These are phyloP conservation scores for Aspergillus saccharolyticus DNA, from an alignment of 495 filamentous ascomycete species.

Conservation along the genomic window DNA sequence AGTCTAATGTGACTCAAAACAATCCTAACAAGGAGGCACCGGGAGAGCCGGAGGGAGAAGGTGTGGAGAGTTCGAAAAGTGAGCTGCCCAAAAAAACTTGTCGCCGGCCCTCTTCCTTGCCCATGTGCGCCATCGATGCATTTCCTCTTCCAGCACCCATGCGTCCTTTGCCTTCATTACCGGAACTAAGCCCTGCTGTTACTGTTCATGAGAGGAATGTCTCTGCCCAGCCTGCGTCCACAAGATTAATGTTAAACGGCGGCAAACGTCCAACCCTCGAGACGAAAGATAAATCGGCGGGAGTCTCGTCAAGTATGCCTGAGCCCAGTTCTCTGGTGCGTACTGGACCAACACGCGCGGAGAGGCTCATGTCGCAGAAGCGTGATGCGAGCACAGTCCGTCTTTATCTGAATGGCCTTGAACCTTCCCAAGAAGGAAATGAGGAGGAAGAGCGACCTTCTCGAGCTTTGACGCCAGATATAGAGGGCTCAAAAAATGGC, in stretches of 20 bases:
- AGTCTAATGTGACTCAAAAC: not conserved
- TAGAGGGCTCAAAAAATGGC: not conserved
- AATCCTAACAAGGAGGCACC: not conserved
- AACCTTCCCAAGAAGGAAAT: not conserved
- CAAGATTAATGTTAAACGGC: slow-evolving; percentile 3
- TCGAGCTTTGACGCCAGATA: not conserved
- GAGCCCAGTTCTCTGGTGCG: slow-evolving; percentile 6
- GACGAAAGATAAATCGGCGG: not conserved
- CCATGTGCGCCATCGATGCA: slow-evolving; percentile 30
- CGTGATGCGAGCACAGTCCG: slow-evolving; percentile 22
- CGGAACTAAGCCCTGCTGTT: slow-evolving; percentile 12
- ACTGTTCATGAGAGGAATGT: not conserved
- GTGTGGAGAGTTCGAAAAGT: slow-evolving; percentile 2
- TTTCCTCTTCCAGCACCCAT: slow-evolving; percentile 40
- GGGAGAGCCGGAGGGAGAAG: not conserved
- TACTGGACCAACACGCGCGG: slow-evolving; percentile 17
- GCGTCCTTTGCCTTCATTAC: slow-evolving; percentile 32
- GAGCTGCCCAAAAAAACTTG: slow-evolving; percentile 12
- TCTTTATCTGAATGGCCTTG: slow-evolving; percentile 10
- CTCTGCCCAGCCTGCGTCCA: not conserved
- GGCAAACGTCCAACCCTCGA: not conserved
- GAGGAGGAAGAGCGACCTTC: slow-evolving; percentile 5
- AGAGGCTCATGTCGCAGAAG: slow-evolving; percentile 23
- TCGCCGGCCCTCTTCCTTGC: slow-evolving; percentile 24
- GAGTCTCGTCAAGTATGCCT: not conserved